Evolutionary conservation across 495 filamentous ascomycete species (phyloP), one percentile per base, ranked within the genome.

Genomic region (Corynascus novoguineensis): DNA sequence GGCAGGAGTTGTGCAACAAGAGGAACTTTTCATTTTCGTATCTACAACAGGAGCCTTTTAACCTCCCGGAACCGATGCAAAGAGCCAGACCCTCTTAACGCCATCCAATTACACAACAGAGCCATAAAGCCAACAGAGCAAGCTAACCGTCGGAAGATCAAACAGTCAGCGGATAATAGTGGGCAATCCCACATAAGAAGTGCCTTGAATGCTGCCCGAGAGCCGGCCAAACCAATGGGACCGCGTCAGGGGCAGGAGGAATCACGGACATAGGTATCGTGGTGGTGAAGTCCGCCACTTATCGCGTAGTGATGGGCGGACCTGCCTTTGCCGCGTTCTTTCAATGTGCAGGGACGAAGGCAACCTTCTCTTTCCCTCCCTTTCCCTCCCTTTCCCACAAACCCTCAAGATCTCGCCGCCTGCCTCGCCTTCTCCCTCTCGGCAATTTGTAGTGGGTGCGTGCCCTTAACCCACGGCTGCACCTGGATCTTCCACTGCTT

Each of bases 401-500:
- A 50, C 12, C 22, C 35, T 57, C 35, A 57, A 22, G 35, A 10
- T 27, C 28, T 41, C 24, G 45, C 31, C 24, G 34, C 32, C n/a
- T 22, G 35, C 35, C 51, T 32, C 37, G 46, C 42, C 50, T 44
- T 34, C 15, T 53, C 41, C 44, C 50, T 35, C 10, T 40, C 40
- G n/a, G 52, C 61, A 19, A 69, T 52, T 54, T 68, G 68, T 27
- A 63, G 41, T 12, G 61, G 59, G 61, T 70, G 67, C 11, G 58
- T 58, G 34, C 67, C 68, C 63, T 68, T 66, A 24, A 69, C 64
- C 66, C 66, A 70, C 35, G 62, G 62, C 56, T 67, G 59, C 21
- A 70, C 67, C 50, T 70, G 65, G 3, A 49, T 54, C 22, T 60
- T 51, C 67, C 64, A 71, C 74, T 89, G 85, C 77, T 90, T 88